Percentiles rank a stretch among this genome's conserved stretches.
These are phyloP conservation scores for Paramecium primaurelia DNA, from an alignment of 73 alveolate species.

Conservation along the genomic window DNA sequence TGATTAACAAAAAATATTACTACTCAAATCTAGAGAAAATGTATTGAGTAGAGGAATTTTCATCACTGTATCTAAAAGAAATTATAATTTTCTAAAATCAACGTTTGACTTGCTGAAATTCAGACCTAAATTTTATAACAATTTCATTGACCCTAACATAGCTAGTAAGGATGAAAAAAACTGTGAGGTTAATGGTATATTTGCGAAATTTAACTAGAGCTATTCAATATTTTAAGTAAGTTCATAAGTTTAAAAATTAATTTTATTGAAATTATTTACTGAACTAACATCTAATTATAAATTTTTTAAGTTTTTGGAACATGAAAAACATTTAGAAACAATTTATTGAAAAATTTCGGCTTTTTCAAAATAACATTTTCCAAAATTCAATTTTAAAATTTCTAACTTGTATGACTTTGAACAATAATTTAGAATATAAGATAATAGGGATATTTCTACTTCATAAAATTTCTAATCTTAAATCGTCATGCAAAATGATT, in stretches of 20 bases:
- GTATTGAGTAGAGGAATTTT: background rate
- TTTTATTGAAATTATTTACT: background rate
- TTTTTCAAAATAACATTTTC: background rate
- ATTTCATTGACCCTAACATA: background rate
- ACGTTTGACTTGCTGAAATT: background rate
- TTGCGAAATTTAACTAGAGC: background rate
- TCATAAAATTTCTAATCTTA: background rate
- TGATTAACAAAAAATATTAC: background rate
- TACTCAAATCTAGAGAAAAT: background rate
- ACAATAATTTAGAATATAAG: background rate
- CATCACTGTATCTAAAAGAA: background rate
- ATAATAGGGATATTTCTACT: background rate
- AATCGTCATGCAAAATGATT: background rate
- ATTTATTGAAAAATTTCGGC: background rate
- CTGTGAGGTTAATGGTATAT: background rate
- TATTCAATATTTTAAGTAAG: background rate
- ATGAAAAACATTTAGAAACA: background rate
- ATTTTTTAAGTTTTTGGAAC: background rate
- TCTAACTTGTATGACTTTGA: background rate
- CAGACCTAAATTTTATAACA: background rate
- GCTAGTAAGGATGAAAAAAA: background rate
- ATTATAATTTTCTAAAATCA: background rate
- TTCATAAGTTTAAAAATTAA: background rate
- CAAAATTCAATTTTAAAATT: background rate
- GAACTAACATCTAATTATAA: background rate